Base-by-base conservation (phyloP, 106 monocot species). In the Triglochin maritima region DNA sequence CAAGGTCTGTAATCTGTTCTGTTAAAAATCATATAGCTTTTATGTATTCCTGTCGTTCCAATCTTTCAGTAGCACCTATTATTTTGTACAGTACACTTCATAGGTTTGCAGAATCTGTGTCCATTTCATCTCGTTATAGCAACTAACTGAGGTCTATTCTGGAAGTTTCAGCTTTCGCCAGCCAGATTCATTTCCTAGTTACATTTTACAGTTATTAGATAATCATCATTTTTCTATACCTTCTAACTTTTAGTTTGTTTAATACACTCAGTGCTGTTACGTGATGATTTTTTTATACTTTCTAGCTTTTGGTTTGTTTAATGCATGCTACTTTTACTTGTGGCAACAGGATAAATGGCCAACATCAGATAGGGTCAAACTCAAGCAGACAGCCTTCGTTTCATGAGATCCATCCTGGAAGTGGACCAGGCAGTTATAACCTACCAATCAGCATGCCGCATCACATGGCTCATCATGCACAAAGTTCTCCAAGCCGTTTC, bases 401-500 rank as follows among this genome's bases (percentile, higher is more conserved):
- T 57, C 77, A 87, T 73, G 82, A 80, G 67, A 50, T 67, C 49
- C 72, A 75, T 78, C 51, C 67, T 70, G 82, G 80, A 44, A 29
- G 29, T 1, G 29, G 29, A 29, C 29, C 29, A 29, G 1, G 29
- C 1, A 1, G 29, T 29, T 66, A 80, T 62, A 71, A 42, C 17
- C 77, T 64, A 7, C 58, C 68, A 57, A 44, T 5, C 14, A 47
- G 9, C 16, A 10, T 47, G 50, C 47, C 69, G 9, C 46, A 69
- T 46, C 47, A 69, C 15, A 46, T 60, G 53, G 51, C 79, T 55
- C 72, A 82, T 61, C 60, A 78, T 59, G 42, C 69, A 17, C 82
- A 82, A 63, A 85, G 70, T 49, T 80, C 80, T 77, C 78, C 72
- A 5, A 82, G 80, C 70, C 87, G 77, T 42, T 81, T 82, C 80